Conservation (phyloP, 2,329 filamentous ascomycete species). For the Arthrobotrys entomopaga region DNA sequence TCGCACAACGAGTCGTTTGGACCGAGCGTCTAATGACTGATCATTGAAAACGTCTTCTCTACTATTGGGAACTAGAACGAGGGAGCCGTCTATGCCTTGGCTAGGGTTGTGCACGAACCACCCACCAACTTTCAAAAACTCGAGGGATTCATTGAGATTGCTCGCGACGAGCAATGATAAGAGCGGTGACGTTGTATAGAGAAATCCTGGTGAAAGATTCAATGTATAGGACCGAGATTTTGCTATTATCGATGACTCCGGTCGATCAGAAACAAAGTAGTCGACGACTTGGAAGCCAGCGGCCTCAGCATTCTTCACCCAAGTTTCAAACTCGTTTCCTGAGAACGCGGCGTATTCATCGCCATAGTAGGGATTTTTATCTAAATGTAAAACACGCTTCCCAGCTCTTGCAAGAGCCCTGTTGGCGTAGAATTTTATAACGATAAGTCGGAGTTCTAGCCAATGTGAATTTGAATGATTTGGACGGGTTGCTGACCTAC, state of each 20-base stretch:
- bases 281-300: conserved; percentile 13
- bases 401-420: conserved; percentile 58
- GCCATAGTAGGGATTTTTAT: conserved; percentile 58
- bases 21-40: conserved; percentile 76
- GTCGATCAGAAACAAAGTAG: conserved; percentile 17
- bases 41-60: conserved; percentile 91
- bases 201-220: conserved; percentile 83
- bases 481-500: conserved; percentile 62
- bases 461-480: too few relatives aligned
- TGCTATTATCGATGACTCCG: conserved; percentile 64
- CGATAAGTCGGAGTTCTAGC: too few relatives aligned
- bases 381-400: conserved; percentile 57
- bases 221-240: conserved; percentile 81
- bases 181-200: conserved; percentile 83
- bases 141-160: conserved; percentile 85
- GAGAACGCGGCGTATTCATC: conserved; percentile 56
- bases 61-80: conserved; percentile 83
- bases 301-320: conserved; percentile 26
- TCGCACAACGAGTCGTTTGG: conserved; percentile 90
- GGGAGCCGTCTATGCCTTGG: conserved; percentile 60
- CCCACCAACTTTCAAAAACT: conserved; percentile 91
- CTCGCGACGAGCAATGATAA: conserved; percentile 86
- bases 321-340: conserved; percentile 54
- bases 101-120: conserved; percentile 77
- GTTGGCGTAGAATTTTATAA: not conserved